Evolutionary conservation across 257 asterid genomes (phyloP).

Genomic region (Fraxinus pennsylvanica): DNA sequence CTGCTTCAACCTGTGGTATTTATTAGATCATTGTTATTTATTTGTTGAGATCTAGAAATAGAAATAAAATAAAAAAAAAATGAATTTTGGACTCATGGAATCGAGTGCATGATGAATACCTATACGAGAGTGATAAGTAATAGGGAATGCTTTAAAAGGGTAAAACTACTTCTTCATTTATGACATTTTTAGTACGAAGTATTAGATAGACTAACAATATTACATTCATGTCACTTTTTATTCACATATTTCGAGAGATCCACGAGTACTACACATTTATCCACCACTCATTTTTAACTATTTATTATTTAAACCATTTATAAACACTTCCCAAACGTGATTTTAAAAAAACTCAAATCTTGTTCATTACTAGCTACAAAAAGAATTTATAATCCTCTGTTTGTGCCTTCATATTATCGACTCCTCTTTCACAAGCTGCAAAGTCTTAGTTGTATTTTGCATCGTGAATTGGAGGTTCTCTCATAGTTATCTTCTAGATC

Average conservation of each 20-base stretch:
- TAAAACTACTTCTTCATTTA: background rate
- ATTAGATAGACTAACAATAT: background rate
- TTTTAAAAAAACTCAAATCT: background rate
- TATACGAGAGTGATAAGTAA: background rate
- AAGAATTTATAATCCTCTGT: background rate
- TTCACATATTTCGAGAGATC: too few species aligned
- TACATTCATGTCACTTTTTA: background rate
- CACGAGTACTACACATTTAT: too few species aligned
- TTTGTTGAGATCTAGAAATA: too few species aligned
- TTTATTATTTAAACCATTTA: too few species aligned
- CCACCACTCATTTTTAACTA: too few species aligned
- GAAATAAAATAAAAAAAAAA: background rate
- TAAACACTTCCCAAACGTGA: too few species aligned
- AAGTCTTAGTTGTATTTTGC: background rate
- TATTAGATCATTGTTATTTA: slow-evolving; percentile 3
- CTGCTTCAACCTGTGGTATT: slow-evolving; percentile 84
- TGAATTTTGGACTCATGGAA: background rate
- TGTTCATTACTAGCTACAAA: background rate
- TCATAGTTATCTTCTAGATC: background rate
- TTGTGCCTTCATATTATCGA: background rate
- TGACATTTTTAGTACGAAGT: background rate
- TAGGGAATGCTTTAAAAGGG: too few species aligned
- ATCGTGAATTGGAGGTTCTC: background rate
- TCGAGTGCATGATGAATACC: background rate
- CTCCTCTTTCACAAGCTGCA: background rate